Percentiles rank a stretch among this genome's conserved stretches.
Conservation (phyloP, 108 stramenopile genomes). For the Fistulifera solaris region DNA sequence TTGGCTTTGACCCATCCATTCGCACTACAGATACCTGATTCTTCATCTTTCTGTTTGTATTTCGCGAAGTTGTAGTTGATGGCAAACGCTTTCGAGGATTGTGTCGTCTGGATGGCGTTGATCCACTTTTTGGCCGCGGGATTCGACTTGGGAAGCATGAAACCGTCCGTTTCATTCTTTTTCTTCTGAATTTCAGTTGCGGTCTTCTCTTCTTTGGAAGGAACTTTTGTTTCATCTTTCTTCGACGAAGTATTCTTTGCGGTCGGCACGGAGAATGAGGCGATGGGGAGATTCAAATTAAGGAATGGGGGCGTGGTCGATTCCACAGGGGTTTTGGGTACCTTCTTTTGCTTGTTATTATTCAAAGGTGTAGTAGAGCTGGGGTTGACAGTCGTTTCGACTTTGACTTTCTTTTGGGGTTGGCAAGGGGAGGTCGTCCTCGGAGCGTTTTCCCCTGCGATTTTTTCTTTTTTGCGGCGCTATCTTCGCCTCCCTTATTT, state of each 20-base stretch:
- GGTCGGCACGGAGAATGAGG: constrained; percentile 48
- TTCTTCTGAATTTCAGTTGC: not conserved
- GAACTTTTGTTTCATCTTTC: not conserved
- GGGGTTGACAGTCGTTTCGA: too few relatives aligned
- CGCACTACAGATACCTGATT: constrained; percentile 14
- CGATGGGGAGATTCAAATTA: constrained; percentile 54
- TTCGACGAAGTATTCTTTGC: not conserved
- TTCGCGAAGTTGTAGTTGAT: constrained; percentile 42
- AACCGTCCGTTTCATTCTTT: not conserved
- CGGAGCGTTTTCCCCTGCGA: not conserved
- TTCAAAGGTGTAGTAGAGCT: too few relatives aligned
- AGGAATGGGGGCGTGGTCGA: constrained; percentile 26
- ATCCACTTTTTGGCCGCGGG: constrained; percentile 52
- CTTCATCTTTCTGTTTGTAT: constrained; percentile 31
- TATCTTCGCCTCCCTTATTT: not conserved
- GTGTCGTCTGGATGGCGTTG: constrained; percentile 41
- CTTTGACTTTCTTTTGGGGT: too few relatives aligned
- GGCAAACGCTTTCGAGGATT: constrained; percentile 35
- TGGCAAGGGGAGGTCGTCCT: too few relatives aligned
- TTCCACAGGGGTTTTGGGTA: constrained; percentile 7
- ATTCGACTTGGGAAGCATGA: constrained; percentile 5
- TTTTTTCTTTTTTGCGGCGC: not conserved
- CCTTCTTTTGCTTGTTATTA: too few relatives aligned
- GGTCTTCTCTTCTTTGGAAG: constrained; percentile 7
- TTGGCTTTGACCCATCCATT: constrained; percentile 62